Conservation (phyloP, 1,284 basidiomycete genomes). For the Tremellales sp. region DNA sequence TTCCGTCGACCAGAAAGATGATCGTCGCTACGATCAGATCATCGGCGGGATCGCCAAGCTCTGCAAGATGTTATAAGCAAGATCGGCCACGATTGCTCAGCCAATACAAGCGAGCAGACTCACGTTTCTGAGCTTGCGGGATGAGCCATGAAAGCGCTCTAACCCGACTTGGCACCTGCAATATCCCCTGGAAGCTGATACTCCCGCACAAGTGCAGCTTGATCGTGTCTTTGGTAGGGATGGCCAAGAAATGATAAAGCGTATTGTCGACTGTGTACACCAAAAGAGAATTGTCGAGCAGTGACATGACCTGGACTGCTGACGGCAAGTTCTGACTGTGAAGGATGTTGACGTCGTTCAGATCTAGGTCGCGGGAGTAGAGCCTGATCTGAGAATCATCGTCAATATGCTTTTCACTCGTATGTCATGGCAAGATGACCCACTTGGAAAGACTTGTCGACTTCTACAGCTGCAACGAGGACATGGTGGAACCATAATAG, state of each 20-base stretch:
- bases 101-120: conserved; percentile 31
- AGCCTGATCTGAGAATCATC: conserved; percentile 81
- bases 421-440: conserved; percentile 16
- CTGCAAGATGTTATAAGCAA: conserved; percentile 49
- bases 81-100: not conserved
- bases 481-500: conserved; percentile 97
- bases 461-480: conserved; percentile 82
- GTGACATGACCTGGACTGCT: conserved; percentile 75
- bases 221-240: conserved; percentile 77
- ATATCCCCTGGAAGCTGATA: conserved; percentile 89
- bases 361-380: conserved; percentile 89
- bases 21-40: conserved; percentile 93
- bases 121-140: conserved; percentile 85
- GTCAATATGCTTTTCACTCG: conserved; percentile 9
- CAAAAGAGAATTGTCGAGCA: conserved; percentile 94
- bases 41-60: conserved; percentile 87
- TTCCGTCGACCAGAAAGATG: conserved; percentile 91
- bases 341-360: conserved; percentile 79
- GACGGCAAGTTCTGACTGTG: conserved; percentile 75
- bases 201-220: conserved; percentile 87
- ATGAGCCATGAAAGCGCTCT: conserved; percentile 96
- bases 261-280: conserved; percentile 97
- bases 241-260: conserved; percentile 85
- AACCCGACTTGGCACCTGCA: conserved; percentile 77
- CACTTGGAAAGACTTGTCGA: conserved; percentile 72